Percentiles rank a stretch among this genome's conserved stretches.
phyloP scores from a whole-genome alignment of 352 stramenopile species.

The Phytopythium helicoides region DNA sequence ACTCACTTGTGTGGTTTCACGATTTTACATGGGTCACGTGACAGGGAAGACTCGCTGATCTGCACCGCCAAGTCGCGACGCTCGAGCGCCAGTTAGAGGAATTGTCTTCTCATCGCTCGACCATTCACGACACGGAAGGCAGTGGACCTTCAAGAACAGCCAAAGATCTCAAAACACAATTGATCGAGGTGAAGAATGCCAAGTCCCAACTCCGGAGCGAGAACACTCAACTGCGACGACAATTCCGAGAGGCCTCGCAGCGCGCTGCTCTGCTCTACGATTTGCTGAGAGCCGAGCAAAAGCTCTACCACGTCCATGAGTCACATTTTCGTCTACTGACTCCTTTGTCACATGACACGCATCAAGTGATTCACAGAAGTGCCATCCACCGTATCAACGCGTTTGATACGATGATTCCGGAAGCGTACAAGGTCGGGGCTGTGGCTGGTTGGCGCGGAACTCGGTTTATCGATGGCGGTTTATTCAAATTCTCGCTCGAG shows the following conservation, averaged over 20 bases:
- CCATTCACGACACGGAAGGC: too few species aligned
- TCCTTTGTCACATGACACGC: conserved; percentile 16
- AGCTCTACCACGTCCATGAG: conserved; percentile 10
- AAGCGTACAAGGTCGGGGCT: conserved; percentile 5
- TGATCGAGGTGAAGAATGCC: neutral
- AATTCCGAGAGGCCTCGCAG: conserved; percentile 12
- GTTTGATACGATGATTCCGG: conserved; percentile 8
- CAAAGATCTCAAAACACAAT: neutral
- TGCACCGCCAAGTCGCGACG: too few species aligned
- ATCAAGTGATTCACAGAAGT: conserved; percentile 11
- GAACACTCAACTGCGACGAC: conserved; percentile 23
- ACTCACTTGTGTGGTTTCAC: too few species aligned
- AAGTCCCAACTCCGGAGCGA: conserved; percentile 15
- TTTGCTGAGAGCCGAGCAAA: conserved; percentile 22
- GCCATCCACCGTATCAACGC: conserved; percentile 10
- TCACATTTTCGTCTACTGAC: conserved; percentile 25
- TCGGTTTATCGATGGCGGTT: conserved; percentile 5
- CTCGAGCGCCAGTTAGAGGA: too few species aligned
- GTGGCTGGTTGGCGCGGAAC: conserved; percentile 25
- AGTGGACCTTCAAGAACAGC: too few species aligned
- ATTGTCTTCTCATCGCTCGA: too few species aligned
- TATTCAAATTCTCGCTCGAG: conserved; percentile 21
- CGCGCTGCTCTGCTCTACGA: conserved; percentile 14
- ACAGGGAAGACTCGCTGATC: too few species aligned
- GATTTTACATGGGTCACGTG: too few species aligned